A percentile compares a stretch with the other conserved stretches of the same genome.
Evolutionary conservation across 305 asterid species (phyloP).

Genomic region (Fraxinus velutina): DNA sequence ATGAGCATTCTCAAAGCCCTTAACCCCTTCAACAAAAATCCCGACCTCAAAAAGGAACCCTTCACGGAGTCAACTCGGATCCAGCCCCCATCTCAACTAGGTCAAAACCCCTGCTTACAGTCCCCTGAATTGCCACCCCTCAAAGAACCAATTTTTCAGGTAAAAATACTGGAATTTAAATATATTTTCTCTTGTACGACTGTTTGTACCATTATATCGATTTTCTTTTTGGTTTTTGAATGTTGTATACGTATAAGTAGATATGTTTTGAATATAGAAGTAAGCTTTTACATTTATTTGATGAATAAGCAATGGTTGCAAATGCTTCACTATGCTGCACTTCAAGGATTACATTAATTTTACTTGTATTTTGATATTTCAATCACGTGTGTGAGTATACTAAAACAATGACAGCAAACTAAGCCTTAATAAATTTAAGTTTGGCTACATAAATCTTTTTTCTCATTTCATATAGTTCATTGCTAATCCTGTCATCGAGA

Average conservation of each 20-base stretch:
- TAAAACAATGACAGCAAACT: not conserved
- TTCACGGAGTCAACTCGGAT: constrained; percentile 20
- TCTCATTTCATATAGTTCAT: not conserved
- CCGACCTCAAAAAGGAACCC: constrained; percentile 15
- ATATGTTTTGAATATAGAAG: not conserved
- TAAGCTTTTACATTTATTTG: not conserved
- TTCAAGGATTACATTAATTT: not conserved
- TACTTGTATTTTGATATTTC: not conserved
- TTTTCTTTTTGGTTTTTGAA: not conserved
- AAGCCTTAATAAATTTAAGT: not conserved
- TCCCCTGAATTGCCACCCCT: constrained; percentile 11
- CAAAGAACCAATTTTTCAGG: constrained; percentile 17
- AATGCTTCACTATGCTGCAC: not conserved
- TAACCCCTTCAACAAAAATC: constrained; percentile 30
- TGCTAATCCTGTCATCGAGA: not conserved
- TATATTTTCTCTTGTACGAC: not conserved
- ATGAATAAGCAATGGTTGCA: not conserved
- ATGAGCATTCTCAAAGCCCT: constrained; percentile 39
- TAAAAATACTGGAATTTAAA: not conserved
- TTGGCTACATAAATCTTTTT: not conserved
- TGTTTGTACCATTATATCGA: not conserved
- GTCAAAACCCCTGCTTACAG: constrained; percentile 13
- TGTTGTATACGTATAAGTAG: not conserved
- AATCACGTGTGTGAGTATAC: not conserved
- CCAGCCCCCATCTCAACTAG: not conserved